Percentiles rank a stretch among this genome's conserved stretches.
Conservation (phyloP, 2,329 filamentous ascomycete species). For the Fusarium sp. region DNA sequence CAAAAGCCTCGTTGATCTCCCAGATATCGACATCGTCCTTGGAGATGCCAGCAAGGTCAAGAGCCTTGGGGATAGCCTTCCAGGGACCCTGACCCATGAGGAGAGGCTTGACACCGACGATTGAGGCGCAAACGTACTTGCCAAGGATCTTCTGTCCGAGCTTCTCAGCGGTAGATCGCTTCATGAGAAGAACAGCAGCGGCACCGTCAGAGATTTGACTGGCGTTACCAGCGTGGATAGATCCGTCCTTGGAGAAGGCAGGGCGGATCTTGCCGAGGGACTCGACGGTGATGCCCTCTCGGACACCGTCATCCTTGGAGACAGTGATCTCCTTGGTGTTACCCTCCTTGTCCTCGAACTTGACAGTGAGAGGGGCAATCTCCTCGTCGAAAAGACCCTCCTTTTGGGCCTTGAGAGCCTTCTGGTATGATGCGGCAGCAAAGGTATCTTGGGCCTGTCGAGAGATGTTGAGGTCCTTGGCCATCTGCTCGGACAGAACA, state of each 20-base stretch:
- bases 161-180: constrained; percentile 86
- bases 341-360: constrained; percentile 89
- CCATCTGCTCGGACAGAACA: constrained; percentile 93
- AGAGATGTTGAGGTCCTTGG: constrained; percentile 79
- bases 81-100: constrained; percentile 97
- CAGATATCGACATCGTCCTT: constrained; percentile 95
- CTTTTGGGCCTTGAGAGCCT: constrained; percentile 86
- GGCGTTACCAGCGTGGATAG: constrained; percentile 96
- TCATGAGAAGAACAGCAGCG: constrained; percentile 95
- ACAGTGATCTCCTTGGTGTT: constrained; percentile 88
- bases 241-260: constrained; percentile 90
- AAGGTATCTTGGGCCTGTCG: constrained; percentile 88
- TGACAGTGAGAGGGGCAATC: constrained; percentile 86
- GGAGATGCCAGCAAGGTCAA: constrained; percentile 85
- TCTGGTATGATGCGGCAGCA: constrained; percentile 91
- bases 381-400: constrained; percentile 93
- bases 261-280: constrained; percentile 90
- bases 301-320: constrained; percentile 85
- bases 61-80: constrained; percentile 93
- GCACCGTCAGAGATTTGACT: constrained; percentile 96
- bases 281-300: constrained; percentile 86
- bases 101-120: constrained; percentile 90
- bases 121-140: constrained; percentile 87
- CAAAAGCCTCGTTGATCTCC: constrained; percentile 99
- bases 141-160: constrained; percentile 90